Conservation (phyloP, 2,329 filamentous ascomycete genomes). For the Ambrosiella cleistominuta region DNA sequence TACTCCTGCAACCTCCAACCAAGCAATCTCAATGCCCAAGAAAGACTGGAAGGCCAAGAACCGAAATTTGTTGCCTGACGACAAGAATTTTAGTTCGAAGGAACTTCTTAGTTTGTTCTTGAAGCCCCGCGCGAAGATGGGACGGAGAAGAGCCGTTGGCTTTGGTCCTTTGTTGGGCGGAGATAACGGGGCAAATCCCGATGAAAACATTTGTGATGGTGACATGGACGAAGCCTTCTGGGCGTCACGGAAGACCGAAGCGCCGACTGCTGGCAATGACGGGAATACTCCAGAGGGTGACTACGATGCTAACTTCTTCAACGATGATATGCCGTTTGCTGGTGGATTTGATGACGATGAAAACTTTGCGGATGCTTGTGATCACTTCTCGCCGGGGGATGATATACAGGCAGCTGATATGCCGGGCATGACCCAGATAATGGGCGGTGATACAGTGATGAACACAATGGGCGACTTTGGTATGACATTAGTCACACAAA, state of each 20-base stretch:
- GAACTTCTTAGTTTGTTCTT: constrained; percentile 80
- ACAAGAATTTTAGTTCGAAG: constrained; percentile 94
- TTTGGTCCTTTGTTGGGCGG: constrained; percentile 11
- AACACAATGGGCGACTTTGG: constrained; percentile 36
- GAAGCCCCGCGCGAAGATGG: constrained; percentile 79
- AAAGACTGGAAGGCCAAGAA: constrained; percentile 92
- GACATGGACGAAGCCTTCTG: constrained; percentile 95
- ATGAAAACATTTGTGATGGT: constrained; percentile 39
- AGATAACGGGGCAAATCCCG: constrained; percentile 26
- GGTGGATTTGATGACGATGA: constrained; percentile 45
- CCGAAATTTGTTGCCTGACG: constrained; percentile 81
- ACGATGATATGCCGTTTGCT: constrained; percentile 61
- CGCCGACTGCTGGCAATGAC: constrained; percentile 30
- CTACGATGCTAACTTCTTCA: constrained; percentile 96
- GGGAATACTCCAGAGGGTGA: constrained; percentile 48
- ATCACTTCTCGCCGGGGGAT: constrained; percentile 54
- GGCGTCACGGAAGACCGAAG: constrained; percentile 52
- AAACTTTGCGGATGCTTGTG: constrained; percentile 64
- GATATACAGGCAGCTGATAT: constrained; percentile 32
- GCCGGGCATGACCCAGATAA: constrained; percentile 31
- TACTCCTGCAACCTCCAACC: constrained; percentile 62
- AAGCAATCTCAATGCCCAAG: constrained; percentile 71
- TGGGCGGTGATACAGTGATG: constrained; percentile 33
- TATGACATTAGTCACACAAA: constrained; percentile 50
- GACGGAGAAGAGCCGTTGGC: constrained; percentile 34